Conservation (phyloP, 805 yeast genomes). For the Myxozyma vanderwaltii region DNA sequence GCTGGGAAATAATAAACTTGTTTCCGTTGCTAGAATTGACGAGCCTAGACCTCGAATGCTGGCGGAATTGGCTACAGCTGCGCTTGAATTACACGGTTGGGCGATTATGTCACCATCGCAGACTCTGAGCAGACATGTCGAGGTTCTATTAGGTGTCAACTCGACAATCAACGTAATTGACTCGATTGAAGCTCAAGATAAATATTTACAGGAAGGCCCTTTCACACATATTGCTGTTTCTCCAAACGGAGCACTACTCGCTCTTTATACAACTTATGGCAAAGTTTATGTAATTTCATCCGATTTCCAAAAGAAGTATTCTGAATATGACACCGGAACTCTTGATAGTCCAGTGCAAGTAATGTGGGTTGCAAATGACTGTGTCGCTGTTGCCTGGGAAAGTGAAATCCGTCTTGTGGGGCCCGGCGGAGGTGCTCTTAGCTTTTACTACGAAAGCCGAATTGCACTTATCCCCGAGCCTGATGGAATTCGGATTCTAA, state of each 20-base stretch:
- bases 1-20: slow-evolving; percentile 48
- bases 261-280: slow-evolving; percentile 50
- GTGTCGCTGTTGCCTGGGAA: slow-evolving; percentile 59
- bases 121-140: slow-evolving; percentile 37
- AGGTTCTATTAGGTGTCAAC: slow-evolving; percentile 39
- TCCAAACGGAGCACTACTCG: slow-evolving; percentile 59
- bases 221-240: slow-evolving; percentile 50
- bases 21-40: slow-evolving; percentile 46
- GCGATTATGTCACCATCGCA: slow-evolving; percentile 38
- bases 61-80: slow-evolving; percentile 23
- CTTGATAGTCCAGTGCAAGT: slow-evolving; percentile 49
- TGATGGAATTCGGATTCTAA: slow-evolving; percentile 75
- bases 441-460: slow-evolving; percentile 42
- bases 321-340: slow-evolving; percentile 50
- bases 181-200: slow-evolving; percentile 43
- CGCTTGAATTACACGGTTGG: slow-evolving; percentile 39
- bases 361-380: slow-evolving; percentile 86
- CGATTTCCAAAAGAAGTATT: slow-evolving; percentile 49
- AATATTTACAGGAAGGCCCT: slow-evolving; percentile 53
- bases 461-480: slow-evolving; percentile 56
- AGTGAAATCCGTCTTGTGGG: slow-evolving; percentile 74
- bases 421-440: slow-evolving; percentile 53
- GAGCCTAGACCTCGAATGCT: slow-evolving; percentile 41
- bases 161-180: slow-evolving; percentile 36
- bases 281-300: slow-evolving; percentile 55